A percentile compares a stretch with the other conserved stretches of the same genome.
Evolutionary conservation across 73 alveolate species (phyloP).

Genomic region (Tetrahymena thermophila): DNA sequence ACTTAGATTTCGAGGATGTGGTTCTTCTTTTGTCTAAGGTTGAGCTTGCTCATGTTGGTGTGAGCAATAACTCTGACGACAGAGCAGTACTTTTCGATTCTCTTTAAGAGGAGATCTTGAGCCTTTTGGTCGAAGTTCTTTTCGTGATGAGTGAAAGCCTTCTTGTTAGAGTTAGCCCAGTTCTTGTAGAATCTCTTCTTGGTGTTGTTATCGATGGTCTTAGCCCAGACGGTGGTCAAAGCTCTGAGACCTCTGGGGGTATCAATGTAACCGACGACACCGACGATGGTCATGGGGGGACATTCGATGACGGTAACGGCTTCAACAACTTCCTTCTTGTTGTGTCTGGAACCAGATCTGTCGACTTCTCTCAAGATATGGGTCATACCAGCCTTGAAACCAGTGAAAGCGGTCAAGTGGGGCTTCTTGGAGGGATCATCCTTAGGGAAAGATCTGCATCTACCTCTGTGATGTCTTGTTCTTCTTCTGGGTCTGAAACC

Average conservation of each 20-base stretch:
- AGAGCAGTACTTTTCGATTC: slow-evolving; percentile 95
- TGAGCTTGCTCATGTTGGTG: slow-evolving; percentile 93
- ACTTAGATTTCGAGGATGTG: slow-evolving; percentile 99
- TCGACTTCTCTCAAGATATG: slow-evolving; percentile 98
- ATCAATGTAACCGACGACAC: slow-evolving; percentile 99
- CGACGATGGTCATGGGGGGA: slow-evolving; percentile 98
- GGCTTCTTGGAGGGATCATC: slow-evolving; percentile 87
- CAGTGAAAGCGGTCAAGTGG: slow-evolving; percentile 98
- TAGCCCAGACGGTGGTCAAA: slow-evolving; percentile 98
- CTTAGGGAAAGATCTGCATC: slow-evolving; percentile 96
- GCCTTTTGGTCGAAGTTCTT: slow-evolving; percentile 74
- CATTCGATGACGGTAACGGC: slow-evolving; percentile 98
- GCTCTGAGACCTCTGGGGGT: slow-evolving; percentile 99
- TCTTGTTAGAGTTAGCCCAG: slow-evolving; percentile 92
- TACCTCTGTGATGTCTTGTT: slow-evolving; percentile 97
- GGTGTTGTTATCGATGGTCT: slow-evolving; percentile 94
- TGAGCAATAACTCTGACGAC: slow-evolving; percentile 98
- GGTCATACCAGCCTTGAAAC: slow-evolving; percentile 99
- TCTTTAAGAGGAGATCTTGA: slow-evolving; percentile 76
- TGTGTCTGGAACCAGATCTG: slow-evolving; percentile 95
- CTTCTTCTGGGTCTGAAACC: slow-evolving; percentile 99
- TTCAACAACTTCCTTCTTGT: slow-evolving; percentile 98
- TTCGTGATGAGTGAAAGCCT: slow-evolving; percentile 98
- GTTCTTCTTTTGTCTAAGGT: slow-evolving; percentile 95
- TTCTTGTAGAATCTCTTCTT: slow-evolving; percentile 98